phyloP scores from a whole-genome alignment of 2,329 filamentous ascomycete genomes.

The Trichoderma sp. region DNA sequence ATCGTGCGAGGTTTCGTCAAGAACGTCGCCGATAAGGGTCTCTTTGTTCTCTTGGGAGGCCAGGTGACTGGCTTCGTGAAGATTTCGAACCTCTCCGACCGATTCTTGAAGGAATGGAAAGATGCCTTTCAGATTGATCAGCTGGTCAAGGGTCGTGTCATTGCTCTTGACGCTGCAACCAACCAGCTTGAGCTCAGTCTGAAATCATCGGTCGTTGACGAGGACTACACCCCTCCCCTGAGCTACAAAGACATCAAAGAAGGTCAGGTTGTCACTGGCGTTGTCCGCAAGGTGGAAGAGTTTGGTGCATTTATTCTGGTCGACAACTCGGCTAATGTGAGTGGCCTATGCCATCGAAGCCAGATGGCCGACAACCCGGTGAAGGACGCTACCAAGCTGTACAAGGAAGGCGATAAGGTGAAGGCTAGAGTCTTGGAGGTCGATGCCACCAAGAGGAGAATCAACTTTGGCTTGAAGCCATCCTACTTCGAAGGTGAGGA shows the following conservation, averaged over 20 bases:
- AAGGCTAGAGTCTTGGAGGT: conserved; percentile 87
- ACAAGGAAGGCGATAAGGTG: conserved; percentile 87
- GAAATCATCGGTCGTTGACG: conserved; percentile 81
- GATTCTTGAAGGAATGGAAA: conserved; percentile 95
- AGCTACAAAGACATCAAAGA: conserved; percentile 75
- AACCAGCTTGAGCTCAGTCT: conserved; percentile 82
- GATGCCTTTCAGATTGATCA: conserved; percentile 84
- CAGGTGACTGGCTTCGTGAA: conserved; percentile 80
- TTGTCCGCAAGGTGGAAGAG: conserved; percentile 89
- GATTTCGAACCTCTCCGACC: conserved; percentile 85
- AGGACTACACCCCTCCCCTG: conserved; percentile 73
- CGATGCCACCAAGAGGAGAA: conserved; percentile 71
- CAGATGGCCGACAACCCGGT: conserved; percentile 87
- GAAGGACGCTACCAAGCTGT: conserved; percentile 84
- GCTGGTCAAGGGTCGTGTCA: conserved; percentile 84
- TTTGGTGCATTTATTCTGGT: conserved; percentile 94
- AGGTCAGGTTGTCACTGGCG: conserved; percentile 84
- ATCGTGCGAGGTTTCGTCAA: conserved; percentile 90
- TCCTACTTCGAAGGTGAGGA: conserved; percentile 75
- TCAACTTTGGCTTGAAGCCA: conserved; percentile 90
- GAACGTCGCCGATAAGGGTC: conserved; percentile 82
- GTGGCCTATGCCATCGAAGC: conserved; percentile 87
- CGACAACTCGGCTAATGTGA: conserved; percentile 84
- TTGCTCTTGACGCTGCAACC: conserved; percentile 66
- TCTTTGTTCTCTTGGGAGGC: conserved; percentile 83